These are phyloP conservation scores for Beauveria australis DNA, from an alignment of 2,329 filamentous ascomycete species.

Conservation along the genomic window DNA sequence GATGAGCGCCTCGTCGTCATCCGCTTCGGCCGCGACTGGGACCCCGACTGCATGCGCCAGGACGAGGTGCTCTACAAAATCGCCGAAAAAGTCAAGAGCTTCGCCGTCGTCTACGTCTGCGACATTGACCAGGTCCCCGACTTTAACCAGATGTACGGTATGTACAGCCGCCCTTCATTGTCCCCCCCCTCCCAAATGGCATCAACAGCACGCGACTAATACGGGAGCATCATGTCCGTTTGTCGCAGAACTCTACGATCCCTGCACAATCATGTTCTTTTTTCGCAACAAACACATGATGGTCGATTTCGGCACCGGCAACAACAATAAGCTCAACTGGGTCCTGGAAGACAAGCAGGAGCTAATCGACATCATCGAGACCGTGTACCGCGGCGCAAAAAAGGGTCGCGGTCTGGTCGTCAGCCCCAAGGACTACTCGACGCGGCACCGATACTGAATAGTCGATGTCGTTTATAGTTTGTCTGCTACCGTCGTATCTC, in stretches of 20 bases:
- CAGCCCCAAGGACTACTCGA: slow-evolving; percentile 67
- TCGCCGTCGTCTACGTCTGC: slow-evolving; percentile 86
- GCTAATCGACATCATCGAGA: slow-evolving; percentile 96
- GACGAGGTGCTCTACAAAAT: slow-evolving; percentile 95
- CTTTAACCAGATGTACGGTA: slow-evolving; percentile 90
- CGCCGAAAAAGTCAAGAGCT: slow-evolving; percentile 88
- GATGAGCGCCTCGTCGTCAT: slow-evolving; percentile 91
- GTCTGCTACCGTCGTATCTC: background rate
- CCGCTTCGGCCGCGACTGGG: slow-evolving; percentile 81
- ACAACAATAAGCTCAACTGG: slow-evolving; percentile 98
- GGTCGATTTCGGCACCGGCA: slow-evolving; percentile 94
- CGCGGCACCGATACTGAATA: slow-evolving; percentile 28
- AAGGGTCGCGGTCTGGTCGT: slow-evolving; percentile 95
- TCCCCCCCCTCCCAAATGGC: background rate
- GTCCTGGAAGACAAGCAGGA: slow-evolving; percentile 94
- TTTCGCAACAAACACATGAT: slow-evolving; percentile 99
- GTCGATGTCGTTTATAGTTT: no score
- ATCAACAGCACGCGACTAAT: no score
- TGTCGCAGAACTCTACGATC: slow-evolving; percentile 62
- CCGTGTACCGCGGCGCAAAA: slow-evolving; percentile 95
- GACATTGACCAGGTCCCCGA: slow-evolving; percentile 86
- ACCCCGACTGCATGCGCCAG: slow-evolving; percentile 66
- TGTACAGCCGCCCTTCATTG: slow-evolving; percentile 11
- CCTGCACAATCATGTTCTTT: slow-evolving; percentile 93
- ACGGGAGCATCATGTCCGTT: no score